phyloP scores from a whole-genome alignment of 345 rosid genomes.

The Camelina neglecta region DNA sequence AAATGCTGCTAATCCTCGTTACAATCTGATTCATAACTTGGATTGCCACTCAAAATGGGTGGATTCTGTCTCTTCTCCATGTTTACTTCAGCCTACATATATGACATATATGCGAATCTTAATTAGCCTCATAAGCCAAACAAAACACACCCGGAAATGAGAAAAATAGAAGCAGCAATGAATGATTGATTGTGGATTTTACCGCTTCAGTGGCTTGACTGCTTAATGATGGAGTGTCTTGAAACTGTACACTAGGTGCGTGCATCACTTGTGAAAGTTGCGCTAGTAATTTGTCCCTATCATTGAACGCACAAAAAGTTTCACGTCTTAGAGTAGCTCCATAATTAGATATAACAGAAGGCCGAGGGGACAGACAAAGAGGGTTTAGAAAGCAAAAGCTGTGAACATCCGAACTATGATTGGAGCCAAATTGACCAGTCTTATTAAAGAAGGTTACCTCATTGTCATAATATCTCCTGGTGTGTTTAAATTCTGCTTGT shows the following conservation, averaged over 20 bases:
- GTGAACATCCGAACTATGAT: background rate
- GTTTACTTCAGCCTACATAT: conserved; percentile 14
- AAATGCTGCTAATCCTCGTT: background rate
- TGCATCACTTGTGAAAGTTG: conserved; percentile 19
- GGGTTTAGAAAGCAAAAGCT: background rate
- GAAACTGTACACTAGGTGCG: conserved; percentile 31
- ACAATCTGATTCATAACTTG: conserved; percentile 28
- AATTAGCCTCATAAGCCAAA: background rate
- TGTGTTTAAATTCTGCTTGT: conserved; percentile 10
- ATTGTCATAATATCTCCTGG: background rate
- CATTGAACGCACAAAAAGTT: background rate
- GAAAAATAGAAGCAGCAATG: background rate
- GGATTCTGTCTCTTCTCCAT: conserved; percentile 20
- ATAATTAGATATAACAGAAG: background rate
- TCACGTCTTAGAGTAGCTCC: background rate
- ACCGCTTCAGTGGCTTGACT: conserved; percentile 26
- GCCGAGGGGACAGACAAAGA: background rate
- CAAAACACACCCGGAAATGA: background rate
- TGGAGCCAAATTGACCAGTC: background rate
- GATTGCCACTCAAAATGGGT: conserved; percentile 3
- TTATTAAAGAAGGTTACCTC: conserved; percentile 5
- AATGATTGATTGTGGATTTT: background rate
- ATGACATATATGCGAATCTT: conserved; percentile 1
- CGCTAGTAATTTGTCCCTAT: background rate
- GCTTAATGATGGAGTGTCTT: conserved; percentile 19